Evolutionary conservation across 768 basidiomycete species (phyloP), one percentile per base, ranked within the genome.

Genomic region (Leccinum disarticulatum): DNA sequence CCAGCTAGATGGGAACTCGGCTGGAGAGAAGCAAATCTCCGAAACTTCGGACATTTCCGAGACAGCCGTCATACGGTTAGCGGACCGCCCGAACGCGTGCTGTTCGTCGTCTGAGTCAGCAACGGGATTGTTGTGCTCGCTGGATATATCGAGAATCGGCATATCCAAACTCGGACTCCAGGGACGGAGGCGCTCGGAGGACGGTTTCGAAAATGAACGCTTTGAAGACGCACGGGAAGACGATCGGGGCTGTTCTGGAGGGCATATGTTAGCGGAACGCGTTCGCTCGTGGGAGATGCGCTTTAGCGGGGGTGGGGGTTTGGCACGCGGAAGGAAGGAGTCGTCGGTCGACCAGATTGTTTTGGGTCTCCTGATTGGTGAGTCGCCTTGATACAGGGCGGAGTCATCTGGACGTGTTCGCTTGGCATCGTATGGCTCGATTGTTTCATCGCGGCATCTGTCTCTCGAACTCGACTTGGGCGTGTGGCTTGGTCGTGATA

Each of bases 251-350:
- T 33, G n/a, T 0, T 46, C 10, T 5, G 52, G 35, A 4, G 52
- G 28, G 5, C 52, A 13, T 3, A 15, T 3, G 13, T 8, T 35
- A 25, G 1, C 28, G 9, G 68, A 66, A 22, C 14, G 9, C 41
- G 53, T 60, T 33, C 60, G 66, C 28, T 55, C 47, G 14, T 68
- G 68, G 14, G 50, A 59, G 46, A 38, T 47, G 8, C 2, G 19
- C 28, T 61, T 61, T 0, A 67, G 59, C 3, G 70, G 64, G 2
- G 55, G 56, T 30, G 66, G 61, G 19, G 65, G 57, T 31, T 64
- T 68, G 28, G 69, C 60, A 4, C 60, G 68, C 13, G 69, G 64
- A 49, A 74, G 60, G 33, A 35, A 71, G 0, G 65, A 27, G 33
- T 71, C 71, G 17, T 59, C 5, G 11, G 60, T 22, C n/a, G 58